Percentiles rank a stretch among this genome's conserved stretches.
Conservation (phyloP, 148 eudicot genomes). For the Fagopyrum tataricum region DNA sequence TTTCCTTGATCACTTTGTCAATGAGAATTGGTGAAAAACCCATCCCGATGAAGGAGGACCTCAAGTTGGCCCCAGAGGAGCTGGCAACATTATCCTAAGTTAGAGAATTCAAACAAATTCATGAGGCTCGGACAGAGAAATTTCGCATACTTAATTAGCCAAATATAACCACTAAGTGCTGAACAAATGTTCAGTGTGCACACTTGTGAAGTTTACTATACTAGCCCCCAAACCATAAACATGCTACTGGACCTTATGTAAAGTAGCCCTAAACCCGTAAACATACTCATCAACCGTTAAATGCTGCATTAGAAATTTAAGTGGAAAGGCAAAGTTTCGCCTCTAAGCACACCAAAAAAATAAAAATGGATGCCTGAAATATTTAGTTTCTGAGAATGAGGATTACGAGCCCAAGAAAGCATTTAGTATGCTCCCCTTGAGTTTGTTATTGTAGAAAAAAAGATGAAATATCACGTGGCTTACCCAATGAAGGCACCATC, state of each 20-base stretch:
- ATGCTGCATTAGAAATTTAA: neutral
- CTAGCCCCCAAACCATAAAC: neutral
- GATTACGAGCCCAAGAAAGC: neutral
- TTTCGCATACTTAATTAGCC: neutral
- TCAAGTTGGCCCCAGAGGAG: slow-evolving; percentile 73
- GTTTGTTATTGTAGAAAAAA: neutral
- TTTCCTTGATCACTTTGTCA: slow-evolving; percentile 62
- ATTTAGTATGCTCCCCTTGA: too few relatives aligned
- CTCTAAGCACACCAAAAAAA: neutral
- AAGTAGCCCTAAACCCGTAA: neutral
- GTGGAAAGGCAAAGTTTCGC: neutral
- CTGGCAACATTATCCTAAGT: slow-evolving; percentile 68
- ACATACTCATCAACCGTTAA: neutral
- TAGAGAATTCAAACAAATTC: neutral
- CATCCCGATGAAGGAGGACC: slow-evolving; percentile 78
- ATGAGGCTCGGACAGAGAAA: neutral
- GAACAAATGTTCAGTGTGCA: neutral
- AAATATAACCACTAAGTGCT: neutral
- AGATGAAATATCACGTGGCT: neutral
- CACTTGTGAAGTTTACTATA: neutral
- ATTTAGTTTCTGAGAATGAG: neutral
- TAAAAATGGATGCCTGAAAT: neutral
- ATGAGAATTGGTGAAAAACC: slow-evolving; percentile 73
- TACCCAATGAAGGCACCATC: neutral
- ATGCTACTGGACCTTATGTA: neutral